Base-by-base conservation (phyloP, 305 asterid genomes). In the Fraxinus paxiana region DNA sequence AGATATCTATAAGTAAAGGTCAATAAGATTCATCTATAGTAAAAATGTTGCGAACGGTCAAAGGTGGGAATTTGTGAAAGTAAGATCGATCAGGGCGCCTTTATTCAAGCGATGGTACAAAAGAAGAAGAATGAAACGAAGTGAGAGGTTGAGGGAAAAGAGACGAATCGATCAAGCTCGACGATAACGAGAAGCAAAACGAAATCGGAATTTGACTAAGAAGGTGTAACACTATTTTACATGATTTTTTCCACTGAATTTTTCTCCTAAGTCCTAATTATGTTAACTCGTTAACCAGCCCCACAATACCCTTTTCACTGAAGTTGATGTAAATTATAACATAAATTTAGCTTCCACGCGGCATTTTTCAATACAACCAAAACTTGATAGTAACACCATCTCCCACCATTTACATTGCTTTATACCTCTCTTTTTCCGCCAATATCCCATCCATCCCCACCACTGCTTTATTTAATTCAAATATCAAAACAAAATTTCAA, bases 281-380 rank as follows among this genome's bases (percentile, higher is more conserved):
- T 46, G 56, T 15, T 46, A 41, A 41, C 51, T 43, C n/a, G n/a
- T 38, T 43, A 13, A 46, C 59, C 20, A 46, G 6, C 59, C 20
- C 54, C 7, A 48, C 20, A 48, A 4, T 48, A 15, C 7, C 59
- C 17, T 48, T 48, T 48, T 15, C 20, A 4, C 59, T 15, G 59
- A 48, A 48, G 6, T 43, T 43, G 56, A 48, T 15, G 59, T 48
- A 48, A 48, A 48, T 48, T 15, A 15, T 48, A 48, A 48, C 20
- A 15, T 4, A 15, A 13, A 80, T 71, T 67, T 51, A 20, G 35
- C 81, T 30, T 85, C 84, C 83, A 82, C 85, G 82, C 83, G 83
- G 72, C 87, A 24, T 30, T 46, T 56, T 72, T 26, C 70, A 43
- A 28, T 31, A 9, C 80, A 59, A 61, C 28, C 26, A 10, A 5